Evolutionary conservation across 2,329 filamentous ascomycete species (phyloP), one percentile per base, ranked within the genome.

Genomic region (Hypomyces perniciosus): DNA sequence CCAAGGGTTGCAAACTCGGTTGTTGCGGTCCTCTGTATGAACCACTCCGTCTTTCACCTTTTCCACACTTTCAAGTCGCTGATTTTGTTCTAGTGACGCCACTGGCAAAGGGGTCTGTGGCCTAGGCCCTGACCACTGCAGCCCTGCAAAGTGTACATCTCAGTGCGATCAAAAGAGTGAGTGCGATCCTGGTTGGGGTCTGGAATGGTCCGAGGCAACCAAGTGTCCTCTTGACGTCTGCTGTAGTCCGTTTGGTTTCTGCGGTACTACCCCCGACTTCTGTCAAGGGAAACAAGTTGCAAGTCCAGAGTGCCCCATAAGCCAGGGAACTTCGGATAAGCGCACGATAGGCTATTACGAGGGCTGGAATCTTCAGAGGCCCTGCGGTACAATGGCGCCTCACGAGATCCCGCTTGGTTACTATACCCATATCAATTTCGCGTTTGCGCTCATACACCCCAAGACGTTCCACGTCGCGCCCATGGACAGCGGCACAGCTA

Each of bases 211-310:
- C n/a, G 41, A 56, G 29, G 44, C 55, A 2, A 27, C 47, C 8
- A 59, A 56, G 8, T 71, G 68, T 50, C 67, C 68, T 3, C 61
- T 71, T 26, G 68, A 71, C 48, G 68, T 69, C 7, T 72, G 68
- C 56, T 70, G 69, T 54, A 59, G 56, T 44, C 34, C 59, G 20
- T 60, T 49, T 43, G 65, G 67, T 38, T 71, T 67, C 57, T 71
- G 68, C 46, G 65, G 66, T 5, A 57, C 44, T 4, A 60, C 58
- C 7, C 31, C 40, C 6, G 60, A 61, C 5, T 66, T 64, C 47
- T 67, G 63, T 48, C 39, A 40, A 5, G 48, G 48, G 4, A 50
- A 44, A 45, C 28, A 50, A 62, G 9, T 27, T 13, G 5, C 37
- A 26, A 44, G 61, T 54, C 3, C 49, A 38, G 39, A 56, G 52